phyloP scores from a whole-genome alignment of 495 filamentous ascomycete species.

The Neurospora terricola region DNA sequence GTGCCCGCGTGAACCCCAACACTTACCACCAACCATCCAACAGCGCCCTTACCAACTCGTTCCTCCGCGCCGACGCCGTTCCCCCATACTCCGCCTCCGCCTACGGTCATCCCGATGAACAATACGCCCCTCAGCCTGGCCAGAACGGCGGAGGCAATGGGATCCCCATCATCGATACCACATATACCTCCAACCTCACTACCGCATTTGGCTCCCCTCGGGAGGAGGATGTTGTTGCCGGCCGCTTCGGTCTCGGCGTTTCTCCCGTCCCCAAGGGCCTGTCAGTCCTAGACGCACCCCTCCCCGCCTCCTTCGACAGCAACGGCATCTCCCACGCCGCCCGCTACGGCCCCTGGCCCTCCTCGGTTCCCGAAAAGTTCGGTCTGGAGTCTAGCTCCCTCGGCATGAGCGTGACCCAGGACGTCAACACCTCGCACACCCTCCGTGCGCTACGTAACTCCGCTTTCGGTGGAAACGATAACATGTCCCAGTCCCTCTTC shows the following conservation, averaged over 20 bases:
- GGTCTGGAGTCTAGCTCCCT: conserved; percentile 80
- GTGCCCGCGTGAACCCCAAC: conserved; percentile 59
- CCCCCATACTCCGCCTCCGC: conserved; percentile 27
- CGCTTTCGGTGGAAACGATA: conserved; percentile 58
- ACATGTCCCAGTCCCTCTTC: conserved; percentile 35
- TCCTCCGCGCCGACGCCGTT: conserved; percentile 58
- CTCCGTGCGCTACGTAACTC: conserved; percentile 74
- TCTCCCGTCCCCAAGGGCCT: conserved; percentile 64
- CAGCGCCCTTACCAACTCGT: conserved; percentile 73
- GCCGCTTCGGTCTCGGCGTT: conserved; percentile 51
- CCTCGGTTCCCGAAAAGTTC: conserved; percentile 88
- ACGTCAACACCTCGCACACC: conserved; percentile 57
- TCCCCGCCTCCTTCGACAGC: conserved; percentile 93
- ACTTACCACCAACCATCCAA: conserved; percentile 44
- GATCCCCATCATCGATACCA: conserved; percentile 72
- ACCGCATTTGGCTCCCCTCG: conserved; percentile 85
- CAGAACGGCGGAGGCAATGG: conserved; percentile 39
- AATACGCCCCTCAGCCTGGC: conserved; percentile 31
- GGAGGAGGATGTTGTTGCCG: conserved; percentile 46
- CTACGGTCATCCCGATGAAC: conserved; percentile 34
- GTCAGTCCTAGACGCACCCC: conserved; percentile 83
- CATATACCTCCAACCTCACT: conserved; percentile 61
- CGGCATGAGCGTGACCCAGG: conserved; percentile 49
- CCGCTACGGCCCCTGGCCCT: conserved; percentile 79
- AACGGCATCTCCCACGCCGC: conserved; percentile 90